These are phyloP conservation scores for Clitopilus hobsonii DNA, from an alignment of 768 basidiomycete species.

Conservation along the genomic window DNA sequence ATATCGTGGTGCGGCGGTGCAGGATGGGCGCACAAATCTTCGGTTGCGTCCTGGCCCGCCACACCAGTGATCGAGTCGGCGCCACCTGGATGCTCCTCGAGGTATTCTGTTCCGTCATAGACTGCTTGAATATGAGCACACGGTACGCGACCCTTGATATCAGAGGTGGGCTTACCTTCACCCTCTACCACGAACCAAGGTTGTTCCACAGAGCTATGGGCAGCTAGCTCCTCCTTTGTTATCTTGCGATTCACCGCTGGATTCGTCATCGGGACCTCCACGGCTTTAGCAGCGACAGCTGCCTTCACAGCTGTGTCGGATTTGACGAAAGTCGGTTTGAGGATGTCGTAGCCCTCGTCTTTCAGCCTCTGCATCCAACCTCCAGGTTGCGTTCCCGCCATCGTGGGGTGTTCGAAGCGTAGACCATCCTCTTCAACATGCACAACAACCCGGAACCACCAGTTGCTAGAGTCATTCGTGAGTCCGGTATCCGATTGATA, in stretches of 20 bases:
- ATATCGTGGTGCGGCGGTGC: neutral
- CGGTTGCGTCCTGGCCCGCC: constrained; percentile 56
- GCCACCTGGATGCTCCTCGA: constrained; percentile 58
- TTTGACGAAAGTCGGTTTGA: constrained; percentile 32
- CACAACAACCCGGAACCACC: constrained; percentile 57
- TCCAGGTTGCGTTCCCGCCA: constrained; percentile 38
- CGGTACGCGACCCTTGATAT: neutral
- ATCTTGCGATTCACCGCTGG: constrained; percentile 40
- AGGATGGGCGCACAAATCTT: constrained; percentile 40
- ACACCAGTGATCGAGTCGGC: constrained; percentile 48
- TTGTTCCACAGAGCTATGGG: constrained; percentile 24
- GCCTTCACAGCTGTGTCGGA: neutral
- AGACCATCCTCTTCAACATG: constrained; percentile 30
- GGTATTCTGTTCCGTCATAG: constrained; percentile 46
- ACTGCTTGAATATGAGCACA: no score
- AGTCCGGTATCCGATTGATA: no score
- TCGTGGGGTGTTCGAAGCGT: constrained; percentile 53
- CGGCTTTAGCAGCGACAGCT: neutral
- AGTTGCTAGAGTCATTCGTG: constrained; percentile 12
- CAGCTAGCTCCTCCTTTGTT: constrained; percentile 35
- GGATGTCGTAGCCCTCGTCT: constrained; percentile 35
- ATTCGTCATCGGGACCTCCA: constrained; percentile 38
- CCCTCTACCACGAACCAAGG: constrained; percentile 54
- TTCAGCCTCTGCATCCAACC: constrained; percentile 66
- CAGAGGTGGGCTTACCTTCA: constrained; percentile 22